Conservation (phyloP, 2,329 filamentous ascomycete genomes). For the Colletotrichum eleusines region DNA sequence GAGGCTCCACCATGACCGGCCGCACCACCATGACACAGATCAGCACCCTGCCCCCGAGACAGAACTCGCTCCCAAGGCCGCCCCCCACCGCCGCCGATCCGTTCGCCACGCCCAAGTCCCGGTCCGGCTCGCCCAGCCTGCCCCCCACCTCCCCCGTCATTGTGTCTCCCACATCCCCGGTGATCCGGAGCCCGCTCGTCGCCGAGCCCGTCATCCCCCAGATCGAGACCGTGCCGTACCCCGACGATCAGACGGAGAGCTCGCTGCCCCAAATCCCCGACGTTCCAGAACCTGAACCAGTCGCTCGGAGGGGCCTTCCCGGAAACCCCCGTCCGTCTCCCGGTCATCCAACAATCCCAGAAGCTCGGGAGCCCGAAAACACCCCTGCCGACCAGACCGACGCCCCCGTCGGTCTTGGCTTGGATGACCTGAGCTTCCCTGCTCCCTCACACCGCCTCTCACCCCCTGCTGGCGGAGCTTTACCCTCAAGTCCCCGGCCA, state of each 20-base stretch:
- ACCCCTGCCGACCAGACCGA: constrained; percentile 30
- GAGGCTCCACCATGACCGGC: constrained; percentile 47
- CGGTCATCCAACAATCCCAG: constrained; percentile 27
- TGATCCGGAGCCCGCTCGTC: constrained; percentile 34
- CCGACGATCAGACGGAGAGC: constrained; percentile 48
- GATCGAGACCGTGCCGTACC: constrained; percentile 55
- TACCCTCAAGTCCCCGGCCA: constrained; percentile 50
- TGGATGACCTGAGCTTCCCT: constrained; percentile 39
- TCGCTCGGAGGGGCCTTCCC: constrained; percentile 47
- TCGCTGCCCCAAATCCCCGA: constrained; percentile 48
- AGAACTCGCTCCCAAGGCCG: constrained; percentile 61
- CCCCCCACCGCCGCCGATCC: constrained; percentile 51
- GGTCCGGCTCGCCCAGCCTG: constrained; percentile 35
- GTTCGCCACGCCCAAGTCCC: constrained; percentile 51
- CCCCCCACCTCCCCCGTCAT: constrained; percentile 46
- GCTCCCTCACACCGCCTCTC: constrained; percentile 42
- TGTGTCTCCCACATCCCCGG: constrained; percentile 39
- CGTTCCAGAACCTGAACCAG: constrained; percentile 54
- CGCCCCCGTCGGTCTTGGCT: constrained; percentile 41
- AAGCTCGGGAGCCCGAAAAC: constrained; percentile 29
- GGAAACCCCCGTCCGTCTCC: constrained; percentile 38
- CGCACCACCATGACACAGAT: constrained; percentile 48
- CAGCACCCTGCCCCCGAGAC: constrained; percentile 52
- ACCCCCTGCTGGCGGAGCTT: constrained; percentile 47
- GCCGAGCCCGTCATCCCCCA: constrained; percentile 53